A percentile compares a stretch with the other conserved stretches of the same genome.
These are phyloP conservation scores for Colletotrichum acutatum DNA, from an alignment of 2,329 filamentous ascomycete genomes.

Conservation along the genomic window DNA sequence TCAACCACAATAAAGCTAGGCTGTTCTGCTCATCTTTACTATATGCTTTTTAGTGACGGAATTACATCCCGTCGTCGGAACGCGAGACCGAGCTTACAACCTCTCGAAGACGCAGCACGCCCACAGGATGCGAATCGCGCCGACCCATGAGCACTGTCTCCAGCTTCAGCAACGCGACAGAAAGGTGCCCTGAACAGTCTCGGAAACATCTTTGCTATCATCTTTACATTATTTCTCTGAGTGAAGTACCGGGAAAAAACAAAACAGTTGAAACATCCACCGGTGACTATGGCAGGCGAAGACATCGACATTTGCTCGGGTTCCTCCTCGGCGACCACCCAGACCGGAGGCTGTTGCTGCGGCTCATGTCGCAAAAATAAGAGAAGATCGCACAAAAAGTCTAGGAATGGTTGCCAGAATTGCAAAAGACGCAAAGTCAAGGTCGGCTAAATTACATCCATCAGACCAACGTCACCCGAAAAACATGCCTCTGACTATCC, in stretches of 20 bases:
- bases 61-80: too few species aligned
- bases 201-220: too few species aligned
- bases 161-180: background rate
- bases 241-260: background rate
- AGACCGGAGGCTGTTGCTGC: background rate
- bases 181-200: background rate
- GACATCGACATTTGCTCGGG: background rate
- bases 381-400: slow-evolving; percentile 16
- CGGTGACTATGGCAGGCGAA: background rate
- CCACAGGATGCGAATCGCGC: background rate
- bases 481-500: background rate
- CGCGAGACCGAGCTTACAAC: too few species aligned
- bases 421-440: slow-evolving; percentile 35
- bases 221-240: too few species aligned
- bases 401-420: slow-evolving; percentile 30
- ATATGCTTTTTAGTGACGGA: too few species aligned
- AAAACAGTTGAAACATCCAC: background rate
- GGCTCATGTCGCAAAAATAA: background rate
- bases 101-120: background rate
- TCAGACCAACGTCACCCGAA: too few species aligned
- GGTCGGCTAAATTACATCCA: background rate
- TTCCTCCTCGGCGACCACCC: background rate
- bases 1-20: too few species aligned
- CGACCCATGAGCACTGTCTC: background rate
- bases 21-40: too few species aligned